Conservation (phyloP, 805 yeast species). For the Saccharomycopsis sp. region DNA sequence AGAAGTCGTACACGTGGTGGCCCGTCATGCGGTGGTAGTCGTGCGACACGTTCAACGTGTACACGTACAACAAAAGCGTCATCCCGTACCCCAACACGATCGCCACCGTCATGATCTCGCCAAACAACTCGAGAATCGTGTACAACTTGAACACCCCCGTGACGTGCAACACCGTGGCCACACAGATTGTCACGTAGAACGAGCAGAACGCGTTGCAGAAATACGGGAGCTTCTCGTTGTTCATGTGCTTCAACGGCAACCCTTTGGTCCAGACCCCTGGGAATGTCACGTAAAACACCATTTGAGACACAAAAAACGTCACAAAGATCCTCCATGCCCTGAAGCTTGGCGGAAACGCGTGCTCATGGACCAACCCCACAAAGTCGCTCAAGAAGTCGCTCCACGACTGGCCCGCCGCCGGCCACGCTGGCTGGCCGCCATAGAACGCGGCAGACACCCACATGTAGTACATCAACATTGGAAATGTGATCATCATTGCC, state of each 20-base stretch:
- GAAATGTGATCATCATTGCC: slow-evolving; percentile 91
- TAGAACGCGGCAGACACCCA: slow-evolving; percentile 85
- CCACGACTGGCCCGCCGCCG: slow-evolving; percentile 49
- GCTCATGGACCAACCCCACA: slow-evolving; percentile 36
- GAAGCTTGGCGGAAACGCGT: slow-evolving; percentile 48
- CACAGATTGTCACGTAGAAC: slow-evolving; percentile 56
- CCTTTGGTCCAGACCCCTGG: slow-evolving; percentile 97
- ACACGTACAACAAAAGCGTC: slow-evolving; percentile 60
- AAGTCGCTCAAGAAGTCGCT: slow-evolving; percentile 37
- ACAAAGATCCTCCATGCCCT: slow-evolving; percentile 65
- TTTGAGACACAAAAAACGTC: slow-evolving; percentile 61
- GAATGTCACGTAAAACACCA: slow-evolving; percentile 63
- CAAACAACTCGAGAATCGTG: slow-evolving; percentile 71
- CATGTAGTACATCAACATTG: slow-evolving; percentile 91
- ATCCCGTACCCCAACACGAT: slow-evolving; percentile 68
- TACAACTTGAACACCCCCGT: slow-evolving; percentile 67
- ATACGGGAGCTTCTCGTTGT: slow-evolving; percentile 77
- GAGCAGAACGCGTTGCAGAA: slow-evolving; percentile 88
- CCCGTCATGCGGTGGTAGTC: slow-evolving; percentile 92
- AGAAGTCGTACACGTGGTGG: slow-evolving; percentile 78
- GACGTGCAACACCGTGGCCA: slow-evolving; percentile 57
- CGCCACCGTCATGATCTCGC: slow-evolving; percentile 88
- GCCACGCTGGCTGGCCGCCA: slow-evolving; percentile 64
- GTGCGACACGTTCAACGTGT: slow-evolving; percentile 52
- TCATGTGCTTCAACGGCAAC: slow-evolving; percentile 77